phyloP scores from a whole-genome alignment of 345 rosid species.

The Linum lewisii region DNA sequence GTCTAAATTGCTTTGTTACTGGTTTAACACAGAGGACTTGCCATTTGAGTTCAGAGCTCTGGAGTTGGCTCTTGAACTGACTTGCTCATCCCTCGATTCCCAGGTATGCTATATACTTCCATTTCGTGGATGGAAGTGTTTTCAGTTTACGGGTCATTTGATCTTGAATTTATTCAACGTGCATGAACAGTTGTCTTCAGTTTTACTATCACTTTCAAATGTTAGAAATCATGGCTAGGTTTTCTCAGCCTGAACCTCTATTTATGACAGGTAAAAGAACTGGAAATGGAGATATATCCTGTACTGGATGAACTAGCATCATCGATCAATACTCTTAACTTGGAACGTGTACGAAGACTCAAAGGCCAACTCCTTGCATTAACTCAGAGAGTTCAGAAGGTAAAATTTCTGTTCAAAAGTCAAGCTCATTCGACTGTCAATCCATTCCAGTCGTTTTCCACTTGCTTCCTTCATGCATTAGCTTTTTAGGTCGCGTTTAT shows the following conservation, averaged over 20 bases:
- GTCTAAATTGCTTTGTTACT: slow-evolving; percentile 18
- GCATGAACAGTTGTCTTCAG: background rate
- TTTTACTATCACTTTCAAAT: too few relatives aligned
- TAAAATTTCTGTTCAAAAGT: slow-evolving; percentile 11
- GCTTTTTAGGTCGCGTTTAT: slow-evolving; percentile 21
- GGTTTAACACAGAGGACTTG: slow-evolving; percentile 68
- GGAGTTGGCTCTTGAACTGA: slow-evolving; percentile 83
- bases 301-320: slow-evolving; percentile 82
- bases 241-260: background rate
- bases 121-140: background rate
- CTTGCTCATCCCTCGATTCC: slow-evolving; percentile 81
- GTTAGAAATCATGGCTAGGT: slow-evolving; percentile 1
- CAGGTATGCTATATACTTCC: slow-evolving; percentile 42
- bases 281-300: slow-evolving; percentile 81
- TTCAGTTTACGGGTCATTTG: slow-evolving; percentile 4
- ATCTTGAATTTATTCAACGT: background rate
- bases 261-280: slow-evolving; percentile 65
- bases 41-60: slow-evolving; percentile 93
- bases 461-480: slow-evolving; percentile 13
- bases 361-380: slow-evolving; percentile 86
- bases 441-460: background rate
- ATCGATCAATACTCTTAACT: slow-evolving; percentile 71
- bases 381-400: slow-evolving; percentile 97
- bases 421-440: background rate
- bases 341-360: slow-evolving; percentile 79